Evolutionary conservation across 2,329 filamentous ascomycete species (phyloP).

Genomic region (Ophidiomyces ophidiicola): DNA sequence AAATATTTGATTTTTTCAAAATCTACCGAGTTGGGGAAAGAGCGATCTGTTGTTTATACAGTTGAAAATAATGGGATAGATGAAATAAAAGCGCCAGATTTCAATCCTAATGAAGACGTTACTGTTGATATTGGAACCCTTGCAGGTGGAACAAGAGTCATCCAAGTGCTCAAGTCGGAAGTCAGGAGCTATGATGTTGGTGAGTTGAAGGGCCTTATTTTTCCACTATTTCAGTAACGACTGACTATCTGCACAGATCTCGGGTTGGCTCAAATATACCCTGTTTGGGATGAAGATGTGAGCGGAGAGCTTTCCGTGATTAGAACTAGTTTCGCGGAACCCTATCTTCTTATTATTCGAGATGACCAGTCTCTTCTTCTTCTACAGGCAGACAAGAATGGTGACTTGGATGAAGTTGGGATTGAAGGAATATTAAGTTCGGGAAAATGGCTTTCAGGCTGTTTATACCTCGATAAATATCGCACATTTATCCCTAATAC

Average conservation of each 20-base stretch:
- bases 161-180: constrained; percentile 78
- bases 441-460: constrained; percentile 71
- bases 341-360: constrained; percentile 68
- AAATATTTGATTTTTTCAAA: constrained; percentile 76
- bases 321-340: constrained; percentile 73
- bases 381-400: constrained; percentile 64
- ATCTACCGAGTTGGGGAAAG: constrained; percentile 50
- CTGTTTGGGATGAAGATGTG: constrained; percentile 82
- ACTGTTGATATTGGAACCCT: constrained; percentile 79
- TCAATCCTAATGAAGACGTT: constrained; percentile 75
- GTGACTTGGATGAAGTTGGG: constrained; percentile 74
- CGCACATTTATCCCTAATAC: constrained; percentile 42
- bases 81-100: constrained; percentile 69
- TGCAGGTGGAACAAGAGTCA: constrained; percentile 64
- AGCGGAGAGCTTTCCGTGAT: constrained; percentile 65
- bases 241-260: constrained; percentile 47
- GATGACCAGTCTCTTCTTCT: constrained; percentile 73
- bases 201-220: constrained; percentile 36
- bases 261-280: constrained; percentile 77
- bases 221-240: neutral
- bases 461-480: constrained; percentile 59
- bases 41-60: constrained; percentile 66
- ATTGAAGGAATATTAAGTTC: constrained; percentile 46
- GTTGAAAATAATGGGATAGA: constrained; percentile 63
- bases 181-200: constrained; percentile 82